These are phyloP conservation scores for Dendrobium officinale DNA, from an alignment of 106 monocot genomes.

Conservation along the genomic window DNA sequence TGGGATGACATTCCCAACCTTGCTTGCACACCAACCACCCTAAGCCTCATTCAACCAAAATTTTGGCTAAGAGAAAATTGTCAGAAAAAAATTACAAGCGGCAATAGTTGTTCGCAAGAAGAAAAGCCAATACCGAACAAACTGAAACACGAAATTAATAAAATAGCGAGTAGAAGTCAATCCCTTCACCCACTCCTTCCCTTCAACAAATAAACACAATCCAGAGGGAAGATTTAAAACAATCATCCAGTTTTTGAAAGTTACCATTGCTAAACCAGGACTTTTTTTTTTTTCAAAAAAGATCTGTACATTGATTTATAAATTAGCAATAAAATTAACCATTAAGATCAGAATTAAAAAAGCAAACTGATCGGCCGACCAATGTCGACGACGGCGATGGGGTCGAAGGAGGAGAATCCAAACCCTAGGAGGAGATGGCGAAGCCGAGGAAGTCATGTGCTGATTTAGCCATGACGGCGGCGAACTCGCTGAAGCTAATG, in stretches of 20 bases:
- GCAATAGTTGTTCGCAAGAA: too few species aligned
- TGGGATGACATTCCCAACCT: too few species aligned
- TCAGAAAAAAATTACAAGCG: too few species aligned
- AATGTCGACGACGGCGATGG: background rate
- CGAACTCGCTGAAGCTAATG: slow-evolving; percentile 62
- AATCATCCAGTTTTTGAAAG: too few species aligned
- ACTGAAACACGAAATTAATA: too few species aligned
- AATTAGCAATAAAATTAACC: background rate
- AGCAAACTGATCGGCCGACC: background rate
- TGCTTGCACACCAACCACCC: too few species aligned
- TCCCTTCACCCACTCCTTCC: background rate
- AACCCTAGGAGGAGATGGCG: slow-evolving; percentile 11
- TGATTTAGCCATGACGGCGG: slow-evolving; percentile 54
- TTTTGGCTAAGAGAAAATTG: too few species aligned
- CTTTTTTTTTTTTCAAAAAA: background rate
- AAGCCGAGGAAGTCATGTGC: slow-evolving; percentile 60
- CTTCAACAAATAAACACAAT: background rate
- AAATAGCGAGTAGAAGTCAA: too few species aligned
- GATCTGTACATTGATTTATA: background rate
- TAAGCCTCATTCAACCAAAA: too few species aligned
- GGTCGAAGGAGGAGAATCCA: background rate
- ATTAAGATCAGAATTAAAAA: background rate
- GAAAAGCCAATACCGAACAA: too few species aligned
- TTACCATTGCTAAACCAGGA: too few species aligned
- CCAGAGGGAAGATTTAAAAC: background rate